A percentile compares a stretch with the other conserved stretches of the same genome.
Evolutionary conservation across 1,284 basidiomycete genomes (phyloP).

Genomic region (Moniliella sp.): DNA sequence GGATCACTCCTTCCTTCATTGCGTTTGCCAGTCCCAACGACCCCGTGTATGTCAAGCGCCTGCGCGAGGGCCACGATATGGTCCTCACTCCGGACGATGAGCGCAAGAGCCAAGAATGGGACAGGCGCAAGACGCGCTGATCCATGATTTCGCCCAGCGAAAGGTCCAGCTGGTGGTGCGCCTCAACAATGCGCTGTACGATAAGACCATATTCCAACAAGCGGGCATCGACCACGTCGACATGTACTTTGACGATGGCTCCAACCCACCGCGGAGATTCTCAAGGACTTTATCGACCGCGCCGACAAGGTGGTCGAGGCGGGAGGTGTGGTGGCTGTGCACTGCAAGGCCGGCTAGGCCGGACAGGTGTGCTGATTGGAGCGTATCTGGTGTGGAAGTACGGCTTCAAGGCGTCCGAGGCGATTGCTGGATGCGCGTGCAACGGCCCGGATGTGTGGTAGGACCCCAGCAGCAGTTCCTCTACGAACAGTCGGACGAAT

Average conservation of each 20-base stretch:
- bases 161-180: slow-evolving; percentile 78
- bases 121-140: slow-evolving; percentile 2
- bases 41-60: slow-evolving; percentile 17
- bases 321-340: slow-evolving; percentile 55
- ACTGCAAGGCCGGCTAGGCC: slow-evolving; percentile 81
- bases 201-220: slow-evolving; percentile 59
- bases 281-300: slow-evolving; percentile 65
- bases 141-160: slow-evolving; percentile 55
- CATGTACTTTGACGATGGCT: slow-evolving; percentile 93
- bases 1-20: slow-evolving; percentile 46
- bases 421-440: slow-evolving; percentile 95
- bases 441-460: slow-evolving; percentile 83
- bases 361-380: slow-evolving; percentile 70
- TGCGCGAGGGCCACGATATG: slow-evolving; percentile 38
- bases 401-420: slow-evolving; percentile 91
- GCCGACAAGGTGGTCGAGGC: slow-evolving; percentile 54
- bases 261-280: slow-evolving; percentile 81
- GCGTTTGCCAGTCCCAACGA: slow-evolving; percentile 70
- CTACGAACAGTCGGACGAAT: slow-evolving; percentile 46
- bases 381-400: slow-evolving; percentile 98
- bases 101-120: not conserved
- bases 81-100: not conserved
- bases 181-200: slow-evolving; percentile 82
- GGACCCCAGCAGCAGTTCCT: slow-evolving; percentile 67
- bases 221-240: slow-evolving; percentile 62